A percentile compares a stretch with the other conserved stretches of the same genome.
These are phyloP conservation scores for Suillus hirtellus DNA, from an alignment of 768 basidiomycete genomes.

Conservation along the genomic window DNA sequence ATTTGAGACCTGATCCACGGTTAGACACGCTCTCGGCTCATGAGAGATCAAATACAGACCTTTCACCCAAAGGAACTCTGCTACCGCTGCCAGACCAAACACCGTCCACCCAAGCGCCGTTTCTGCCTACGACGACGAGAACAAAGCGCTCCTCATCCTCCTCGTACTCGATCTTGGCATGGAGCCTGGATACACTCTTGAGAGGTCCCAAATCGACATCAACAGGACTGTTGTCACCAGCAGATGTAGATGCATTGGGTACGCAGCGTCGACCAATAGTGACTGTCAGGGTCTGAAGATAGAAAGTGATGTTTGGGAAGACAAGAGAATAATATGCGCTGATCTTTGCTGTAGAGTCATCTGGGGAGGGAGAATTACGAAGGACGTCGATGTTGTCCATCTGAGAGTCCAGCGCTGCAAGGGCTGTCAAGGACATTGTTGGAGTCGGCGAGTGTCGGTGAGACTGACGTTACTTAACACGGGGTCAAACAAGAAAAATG, in stretches of 20 bases:
- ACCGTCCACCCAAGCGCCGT: slow-evolving; percentile 98
- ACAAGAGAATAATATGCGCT: slow-evolving; percentile 93
- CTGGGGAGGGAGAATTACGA: slow-evolving; percentile 8
- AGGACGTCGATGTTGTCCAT: slow-evolving; percentile 2
- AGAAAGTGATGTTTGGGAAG: slow-evolving; percentile 94
- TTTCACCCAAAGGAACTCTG: slow-evolving; percentile 79
- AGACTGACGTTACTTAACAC: slow-evolving; percentile 6
- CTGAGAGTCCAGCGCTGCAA: slow-evolving; percentile 4
- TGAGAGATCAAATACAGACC: slow-evolving; percentile 46
- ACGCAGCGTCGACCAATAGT: slow-evolving; percentile 91
- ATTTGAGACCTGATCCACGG: slow-evolving; percentile 73
- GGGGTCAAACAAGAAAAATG: slow-evolving; percentile 15
- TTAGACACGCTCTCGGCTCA: slow-evolving; percentile 11
- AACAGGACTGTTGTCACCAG: slow-evolving; percentile 53
- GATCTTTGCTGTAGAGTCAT: slow-evolving; percentile 66
- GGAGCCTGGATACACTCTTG: slow-evolving; percentile 96
- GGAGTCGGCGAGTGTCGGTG: slow-evolving; percentile 8
- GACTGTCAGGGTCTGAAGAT: slow-evolving; percentile 91
- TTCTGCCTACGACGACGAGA: slow-evolving; percentile 90
- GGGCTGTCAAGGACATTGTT: slow-evolving; percentile 22
- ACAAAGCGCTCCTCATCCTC: slow-evolving; percentile 87
- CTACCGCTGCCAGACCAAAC: slow-evolving; percentile 92
- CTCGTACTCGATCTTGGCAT: slow-evolving; percentile 95
- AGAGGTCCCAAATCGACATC: slow-evolving; percentile 93
- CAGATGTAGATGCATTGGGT: slow-evolving; percentile 56